Conservation (phyloP, 352 stramenopile genomes). For the Pythium plurisporium region DNA sequence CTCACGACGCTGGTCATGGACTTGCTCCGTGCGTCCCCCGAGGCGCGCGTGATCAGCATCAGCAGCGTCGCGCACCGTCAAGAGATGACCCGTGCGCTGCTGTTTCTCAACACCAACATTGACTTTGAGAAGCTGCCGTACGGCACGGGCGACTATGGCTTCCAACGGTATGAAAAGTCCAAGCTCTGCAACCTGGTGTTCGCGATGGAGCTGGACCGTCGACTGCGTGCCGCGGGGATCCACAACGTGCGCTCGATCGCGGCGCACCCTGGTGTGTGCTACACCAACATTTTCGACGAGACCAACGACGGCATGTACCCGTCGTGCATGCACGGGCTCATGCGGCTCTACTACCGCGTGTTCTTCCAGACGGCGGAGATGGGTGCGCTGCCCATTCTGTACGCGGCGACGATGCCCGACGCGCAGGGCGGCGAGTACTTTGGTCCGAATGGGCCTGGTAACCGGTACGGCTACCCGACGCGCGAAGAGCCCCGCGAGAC, state of each 20-base stretch:
- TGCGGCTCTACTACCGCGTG: not conserved
- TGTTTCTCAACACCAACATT: not conserved
- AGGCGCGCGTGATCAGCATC: constrained; percentile 37
- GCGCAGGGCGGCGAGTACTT: constrained; percentile 8
- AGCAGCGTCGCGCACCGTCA: constrained; percentile 33
- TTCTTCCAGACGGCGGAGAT: constrained; percentile 5
- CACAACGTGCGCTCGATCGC: constrained; percentile 34
- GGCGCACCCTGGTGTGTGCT: constrained; percentile 3
- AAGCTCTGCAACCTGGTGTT: constrained; percentile 53
- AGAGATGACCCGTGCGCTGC: constrained; percentile 13
- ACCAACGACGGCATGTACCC: constrained; percentile 26
- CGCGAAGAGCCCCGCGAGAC: not conserved
- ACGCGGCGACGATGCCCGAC: constrained; percentile 3
- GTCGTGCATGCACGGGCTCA: constrained; percentile 3
- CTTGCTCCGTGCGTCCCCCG: constrained; percentile 22
- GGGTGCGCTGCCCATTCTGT: constrained; percentile 11
- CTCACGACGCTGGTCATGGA: constrained; percentile 32
- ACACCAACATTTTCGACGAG: constrained; percentile 12
- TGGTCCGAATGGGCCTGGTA: not conserved
- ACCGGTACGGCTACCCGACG: constrained; percentile 7
- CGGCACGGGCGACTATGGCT: constrained; percentile 17
- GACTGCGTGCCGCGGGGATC: constrained; percentile 22
- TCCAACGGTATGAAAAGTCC: constrained; percentile 34
- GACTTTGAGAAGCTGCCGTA: constrained; percentile 29
- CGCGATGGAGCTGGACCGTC: constrained; percentile 41